A percentile compares a stretch with the other conserved stretches of the same genome.
phyloP scores from a whole-genome alignment of 108 stramenopile species.

The Chaetoceros tenuissimus region DNA sequence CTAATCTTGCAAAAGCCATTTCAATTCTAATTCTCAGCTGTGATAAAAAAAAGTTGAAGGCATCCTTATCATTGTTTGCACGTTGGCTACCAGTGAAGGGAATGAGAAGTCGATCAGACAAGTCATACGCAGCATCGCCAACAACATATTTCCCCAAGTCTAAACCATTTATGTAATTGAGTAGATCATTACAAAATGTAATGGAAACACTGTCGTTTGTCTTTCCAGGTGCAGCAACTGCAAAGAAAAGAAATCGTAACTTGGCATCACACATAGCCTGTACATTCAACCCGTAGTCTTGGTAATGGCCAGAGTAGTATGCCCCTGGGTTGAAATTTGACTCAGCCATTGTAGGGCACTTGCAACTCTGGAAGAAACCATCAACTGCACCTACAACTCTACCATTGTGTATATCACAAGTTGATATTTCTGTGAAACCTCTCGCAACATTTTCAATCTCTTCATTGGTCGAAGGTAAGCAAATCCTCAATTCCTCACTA shows the following conservation, averaged over 20 bases:
- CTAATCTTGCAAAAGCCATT: conserved; percentile 17
- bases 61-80: neutral
- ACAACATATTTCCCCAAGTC: neutral
- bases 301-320: conserved; percentile 9
- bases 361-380: neutral
- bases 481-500: neutral
- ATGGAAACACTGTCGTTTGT: conserved; percentile 1
- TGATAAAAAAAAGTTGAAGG: conserved; percentile 10
- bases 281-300: conserved; percentile 10
- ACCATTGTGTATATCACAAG: neutral
- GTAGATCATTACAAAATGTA: neutral
- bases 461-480: neutral
- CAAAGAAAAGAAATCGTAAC: conserved; percentile 3
- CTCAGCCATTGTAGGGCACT: neutral
- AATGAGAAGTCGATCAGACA: neutral
- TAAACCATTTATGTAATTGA: neutral
- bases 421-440: neutral
- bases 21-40: conserved; percentile 18
- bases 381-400: neutral
- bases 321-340: neutral
- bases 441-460: neutral
- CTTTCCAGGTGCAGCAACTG: conserved; percentile 11
- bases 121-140: conserved; percentile 1
- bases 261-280: conserved; percentile 13
- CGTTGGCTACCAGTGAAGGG: neutral